Evolutionary conservation across 768 basidiomycete species (phyloP), one percentile per base, ranked within the genome.

Genomic region (Pisolithus sp.): DNA sequence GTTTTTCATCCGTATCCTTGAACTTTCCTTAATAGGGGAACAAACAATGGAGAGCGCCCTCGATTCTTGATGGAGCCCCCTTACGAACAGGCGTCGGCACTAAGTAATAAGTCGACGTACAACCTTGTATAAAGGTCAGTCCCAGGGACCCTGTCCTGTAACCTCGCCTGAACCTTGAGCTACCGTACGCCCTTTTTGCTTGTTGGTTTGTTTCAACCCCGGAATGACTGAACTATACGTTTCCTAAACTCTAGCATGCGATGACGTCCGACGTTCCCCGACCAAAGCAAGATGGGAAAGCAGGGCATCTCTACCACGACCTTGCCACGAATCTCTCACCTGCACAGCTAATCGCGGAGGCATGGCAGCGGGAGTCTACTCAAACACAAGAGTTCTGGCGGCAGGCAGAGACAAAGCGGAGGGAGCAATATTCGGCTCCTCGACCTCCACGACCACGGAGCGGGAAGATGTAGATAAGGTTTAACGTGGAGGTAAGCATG

Each of bases 301-400:
- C 56, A 66, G 63, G 48, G 52, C 63, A 63, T 18, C 55, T 56
- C 38, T 63, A 54, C 50, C 63, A 53, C 49, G 65, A 67, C 40
- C 53, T 61, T 46, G 56, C 48, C 10, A 58, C 68, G 52, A 54
- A 58, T 36, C 56, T 75, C 59, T 74, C 81, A 10, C 80, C 81
- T 36, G 78, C 80, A 4, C 79, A 82, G 55, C 76, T 79, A 26
- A 86, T 89, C 63, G 82, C 81, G 34, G 78, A 82, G 39, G 81
- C 81, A 49, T 87, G 86, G 86, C 78, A 75, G 61, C 68, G 72
- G 45, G 81, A 85, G 66, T 77, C 80, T n/a, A 53, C 64, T 13
- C 79, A 84, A 65, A 79, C 69, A 56, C 76, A 83, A 63, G 76
- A 78, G 49, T 72, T 67, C 55, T 88, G 85, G 86, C 70, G 73